A percentile compares a stretch with the other conserved stretches of the same genome.
Conservation (phyloP, 2,329 filamentous ascomycete species). For the Leptoxyphium fumago region DNA sequence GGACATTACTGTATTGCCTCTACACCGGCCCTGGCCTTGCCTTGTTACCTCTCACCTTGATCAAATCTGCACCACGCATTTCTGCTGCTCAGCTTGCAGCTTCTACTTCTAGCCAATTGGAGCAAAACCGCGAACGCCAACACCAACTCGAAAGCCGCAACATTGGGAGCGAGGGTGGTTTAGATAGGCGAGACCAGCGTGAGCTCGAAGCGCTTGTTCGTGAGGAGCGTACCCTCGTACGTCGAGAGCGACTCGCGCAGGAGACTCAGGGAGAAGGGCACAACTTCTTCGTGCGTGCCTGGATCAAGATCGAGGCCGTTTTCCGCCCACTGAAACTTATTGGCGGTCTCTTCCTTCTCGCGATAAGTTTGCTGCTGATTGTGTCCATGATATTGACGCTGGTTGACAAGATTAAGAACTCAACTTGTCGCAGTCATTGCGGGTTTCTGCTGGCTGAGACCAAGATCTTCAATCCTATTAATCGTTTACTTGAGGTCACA, state of each 20-base stretch:
- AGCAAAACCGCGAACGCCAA: constrained; percentile 81
- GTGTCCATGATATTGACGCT: constrained; percentile 88
- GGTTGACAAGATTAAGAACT: constrained; percentile 94
- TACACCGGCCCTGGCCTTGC: constrained; percentile 86
- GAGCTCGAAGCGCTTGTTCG: constrained; percentile 77
- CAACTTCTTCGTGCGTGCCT: constrained; percentile 56
- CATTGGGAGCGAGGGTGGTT: constrained; percentile 54
- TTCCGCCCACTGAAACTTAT: constrained; percentile 82
- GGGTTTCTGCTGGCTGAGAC: constrained; percentile 82
- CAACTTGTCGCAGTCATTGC: constrained; percentile 75
- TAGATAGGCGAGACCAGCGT: constrained; percentile 73
- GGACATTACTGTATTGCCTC: constrained; percentile 70
- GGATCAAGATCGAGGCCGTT: constrained; percentile 67
- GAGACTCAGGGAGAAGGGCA: constrained; percentile 68
- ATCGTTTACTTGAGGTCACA: constrained; percentile 72
- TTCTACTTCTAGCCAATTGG: constrained; percentile 64
- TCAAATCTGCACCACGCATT: constrained; percentile 79
- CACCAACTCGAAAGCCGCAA: constrained; percentile 80
- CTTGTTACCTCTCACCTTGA: constrained; percentile 74
- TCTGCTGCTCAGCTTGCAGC: constrained; percentile 67
- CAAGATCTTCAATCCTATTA: constrained; percentile 89
- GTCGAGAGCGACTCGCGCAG: constrained; percentile 73
- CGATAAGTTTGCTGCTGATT: constrained; percentile 64
- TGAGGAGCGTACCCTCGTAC: constrained; percentile 82
- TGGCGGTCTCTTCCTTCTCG: constrained; percentile 62